Evolutionary conservation across 345 rosid genomes (phyloP), one percentile per base, ranked within the genome.

Genomic region (Combretum micranthum): DNA sequence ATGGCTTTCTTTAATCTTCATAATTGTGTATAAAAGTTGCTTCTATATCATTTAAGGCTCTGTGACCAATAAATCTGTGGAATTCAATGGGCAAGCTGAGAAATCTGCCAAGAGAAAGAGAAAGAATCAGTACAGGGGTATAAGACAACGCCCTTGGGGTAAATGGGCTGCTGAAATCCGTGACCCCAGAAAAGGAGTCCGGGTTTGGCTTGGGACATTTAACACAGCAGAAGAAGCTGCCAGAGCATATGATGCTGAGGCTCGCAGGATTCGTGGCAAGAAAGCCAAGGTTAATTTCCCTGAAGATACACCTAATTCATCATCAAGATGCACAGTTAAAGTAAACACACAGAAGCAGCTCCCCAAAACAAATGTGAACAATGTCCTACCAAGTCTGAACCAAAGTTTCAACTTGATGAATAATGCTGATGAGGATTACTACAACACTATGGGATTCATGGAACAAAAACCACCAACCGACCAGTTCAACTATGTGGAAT

Each of bases 111-210:
- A 83, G 74, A 84, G 92, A 71, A 85, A 86, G 86, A 85, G 76
- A 75, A 82, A 64, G 64, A 71, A 80, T 51, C 95, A 86, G 57
- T 89, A 86, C 67, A 77, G 97, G 68, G 98, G 98, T 58, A 96
- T 92, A 19, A 80, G 98, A 67, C 98, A 86, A 63, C 77, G 98
- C 59, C 96, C 93, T 26, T 92, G 98, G 98, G 98, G 98, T 0
- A 92, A 89, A 72, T 92, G 98, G 98, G 97, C 97, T 0, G 93
- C 98, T 0, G 98, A 92, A 66, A 92, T 92, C 19, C 76, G 98
- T 11, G 90, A 88, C 57, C 98, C 98, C 0, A 55, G 70, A 46
- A 92, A 85, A 64, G 88, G 87, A 52, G 80, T 79, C 9, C 77
- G 98, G 56, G 85, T 81, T 3, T 92, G 98, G 98, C 83, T 92